phyloP scores from a whole-genome alignment of 2,329 filamentous ascomycete genomes.

The Alternaria sp. region DNA sequence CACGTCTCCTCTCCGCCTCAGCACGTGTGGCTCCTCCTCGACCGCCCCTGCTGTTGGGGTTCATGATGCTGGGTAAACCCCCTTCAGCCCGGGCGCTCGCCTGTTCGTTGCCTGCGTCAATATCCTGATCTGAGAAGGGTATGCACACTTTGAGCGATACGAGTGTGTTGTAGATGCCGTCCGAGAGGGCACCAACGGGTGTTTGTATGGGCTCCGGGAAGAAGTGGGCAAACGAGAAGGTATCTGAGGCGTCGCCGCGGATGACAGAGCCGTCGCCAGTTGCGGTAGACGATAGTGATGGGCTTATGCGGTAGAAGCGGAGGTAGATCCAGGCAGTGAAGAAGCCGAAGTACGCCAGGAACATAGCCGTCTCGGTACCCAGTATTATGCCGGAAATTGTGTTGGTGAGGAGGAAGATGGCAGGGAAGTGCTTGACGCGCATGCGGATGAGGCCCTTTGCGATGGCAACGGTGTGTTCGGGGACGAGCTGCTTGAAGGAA shows the following conservation, averaged over 20 bases:
- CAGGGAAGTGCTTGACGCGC: conserved; percentile 82
- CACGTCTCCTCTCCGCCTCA: conserved; percentile 88
- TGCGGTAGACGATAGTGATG: conserved; percentile 61
- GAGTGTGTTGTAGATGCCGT: conserved; percentile 75
- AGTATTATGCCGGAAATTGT: conserved; percentile 69
- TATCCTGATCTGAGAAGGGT: conserved; percentile 83
- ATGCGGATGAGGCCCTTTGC: conserved; percentile 88
- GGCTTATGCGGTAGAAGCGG: conserved; percentile 85
- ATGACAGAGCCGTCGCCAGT: conserved; percentile 63
- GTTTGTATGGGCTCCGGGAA: conserved; percentile 87
- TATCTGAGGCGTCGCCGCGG: conserved; percentile 92
- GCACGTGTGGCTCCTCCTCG: conserved; percentile 74
- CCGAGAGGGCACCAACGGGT: conserved; percentile 73
- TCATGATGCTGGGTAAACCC: conserved; percentile 66
- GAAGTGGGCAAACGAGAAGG: conserved; percentile 94
- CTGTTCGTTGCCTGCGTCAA: conserved; percentile 74
- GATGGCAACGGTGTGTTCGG: conserved; percentile 94
- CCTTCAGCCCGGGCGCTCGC: conserved; percentile 70
- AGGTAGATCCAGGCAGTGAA: conserved; percentile 93
- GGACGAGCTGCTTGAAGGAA: conserved; percentile 95
- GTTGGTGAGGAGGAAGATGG: conserved; percentile 75
- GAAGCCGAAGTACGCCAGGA: conserved; percentile 82
- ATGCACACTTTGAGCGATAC: conserved; percentile 79
- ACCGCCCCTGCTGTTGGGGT: conserved; percentile 53
- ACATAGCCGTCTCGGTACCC: conserved; percentile 76